Conservation (phyloP, 106 monocot genomes). For the Iris macrosiphon region DNA sequence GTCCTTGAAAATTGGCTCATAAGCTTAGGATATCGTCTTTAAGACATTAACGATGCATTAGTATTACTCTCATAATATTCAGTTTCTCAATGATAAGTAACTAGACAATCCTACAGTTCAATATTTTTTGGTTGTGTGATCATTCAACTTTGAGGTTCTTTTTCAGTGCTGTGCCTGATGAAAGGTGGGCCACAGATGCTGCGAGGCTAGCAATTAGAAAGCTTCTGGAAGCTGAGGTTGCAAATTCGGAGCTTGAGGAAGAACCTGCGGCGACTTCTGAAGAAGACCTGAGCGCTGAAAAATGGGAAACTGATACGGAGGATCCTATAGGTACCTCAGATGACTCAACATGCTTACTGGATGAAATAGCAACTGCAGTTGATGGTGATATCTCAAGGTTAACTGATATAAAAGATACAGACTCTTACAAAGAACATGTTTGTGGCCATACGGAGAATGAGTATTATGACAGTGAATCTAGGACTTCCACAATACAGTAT, state of each 20-base stretch:
- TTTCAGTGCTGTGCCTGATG: conserved; percentile 4
- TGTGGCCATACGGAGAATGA: not conserved
- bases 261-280: not conserved
- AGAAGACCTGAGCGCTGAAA: not conserved
- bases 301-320: not conserved
- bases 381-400: conserved; percentile 1
- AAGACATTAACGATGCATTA: too few relatives aligned
- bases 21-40: too few relatives aligned
- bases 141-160: not conserved
- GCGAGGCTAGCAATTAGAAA: conserved; percentile 19
- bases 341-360: not conserved
- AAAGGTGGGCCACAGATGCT: conserved; percentile 9
- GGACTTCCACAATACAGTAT: not conserved
- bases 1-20: too few relatives aligned
- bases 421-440: not conserved
- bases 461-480: conserved; percentile 1
- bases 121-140: not conserved
- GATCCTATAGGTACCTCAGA: not conserved
- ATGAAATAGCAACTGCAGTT: not conserved
- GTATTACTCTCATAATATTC: too few relatives aligned
- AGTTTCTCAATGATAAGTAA: too few relatives aligned
- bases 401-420: not conserved
- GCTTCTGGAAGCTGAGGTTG: conserved; percentile 12
- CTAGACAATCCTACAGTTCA: too few relatives aligned
- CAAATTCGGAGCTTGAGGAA: not conserved